phyloP scores from a whole-genome alignment of 352 stramenopile genomes.

The Pythium coloratum region DNA sequence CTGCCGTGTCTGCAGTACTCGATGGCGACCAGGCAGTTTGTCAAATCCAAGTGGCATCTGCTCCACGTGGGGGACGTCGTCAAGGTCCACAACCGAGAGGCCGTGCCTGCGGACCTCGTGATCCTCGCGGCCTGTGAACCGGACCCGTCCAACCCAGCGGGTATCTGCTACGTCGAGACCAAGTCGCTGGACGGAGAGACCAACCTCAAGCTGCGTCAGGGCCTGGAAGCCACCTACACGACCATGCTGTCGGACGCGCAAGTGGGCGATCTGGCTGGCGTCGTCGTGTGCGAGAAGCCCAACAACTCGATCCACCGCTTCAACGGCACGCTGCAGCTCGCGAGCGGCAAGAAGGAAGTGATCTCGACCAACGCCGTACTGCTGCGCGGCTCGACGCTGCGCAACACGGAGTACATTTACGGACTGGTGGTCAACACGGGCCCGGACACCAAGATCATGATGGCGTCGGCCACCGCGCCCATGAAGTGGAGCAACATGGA shows the following conservation, averaged over 20 bases:
- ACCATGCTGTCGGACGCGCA: conserved; percentile 48
- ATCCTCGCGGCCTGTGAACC: conserved; percentile 85
- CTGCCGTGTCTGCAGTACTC: conserved; percentile 53
- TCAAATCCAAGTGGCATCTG: conserved; percentile 66
- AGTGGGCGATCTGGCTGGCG: conserved; percentile 52
- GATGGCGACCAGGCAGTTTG: conserved; percentile 42
- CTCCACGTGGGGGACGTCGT: conserved; percentile 90
- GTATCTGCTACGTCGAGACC: conserved; percentile 92
- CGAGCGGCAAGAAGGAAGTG: conserved; percentile 60
- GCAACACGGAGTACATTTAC: conserved; percentile 92
- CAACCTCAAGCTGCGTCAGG: conserved; percentile 91
- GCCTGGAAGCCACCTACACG: conserved; percentile 77
- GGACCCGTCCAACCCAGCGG: conserved; percentile 56
- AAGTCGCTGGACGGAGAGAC: conserved; percentile 94
- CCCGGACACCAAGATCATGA: conserved; percentile 89
- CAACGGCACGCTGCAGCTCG: conserved; percentile 78
- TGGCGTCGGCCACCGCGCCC: conserved; percentile 70
- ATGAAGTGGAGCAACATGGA: conserved; percentile 92
- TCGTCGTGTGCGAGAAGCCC: conserved; percentile 76
- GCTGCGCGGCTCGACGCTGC: conserved; percentile 84
- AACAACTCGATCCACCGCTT: conserved; percentile 93
- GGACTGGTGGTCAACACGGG: conserved; percentile 92
- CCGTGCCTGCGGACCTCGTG: conserved; percentile 85
- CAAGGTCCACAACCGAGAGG: conserved; percentile 86
- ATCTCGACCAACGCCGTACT: conserved; percentile 83